Evolutionary conservation across 1,284 basidiomycete genomes (phyloP).

Genomic region (Jaminaea rosea): DNA sequence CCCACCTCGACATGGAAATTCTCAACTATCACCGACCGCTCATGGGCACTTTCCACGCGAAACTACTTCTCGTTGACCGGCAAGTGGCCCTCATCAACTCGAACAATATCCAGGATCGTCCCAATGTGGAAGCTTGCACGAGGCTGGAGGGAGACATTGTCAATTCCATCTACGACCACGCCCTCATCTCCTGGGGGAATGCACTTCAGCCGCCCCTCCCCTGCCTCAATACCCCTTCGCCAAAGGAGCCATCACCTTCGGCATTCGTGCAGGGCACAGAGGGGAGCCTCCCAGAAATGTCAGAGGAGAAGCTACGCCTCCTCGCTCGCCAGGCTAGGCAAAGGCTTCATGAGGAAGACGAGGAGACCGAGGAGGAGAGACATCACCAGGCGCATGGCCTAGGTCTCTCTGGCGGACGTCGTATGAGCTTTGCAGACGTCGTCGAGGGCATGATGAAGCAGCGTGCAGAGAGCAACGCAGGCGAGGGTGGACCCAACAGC

Average conservation of each 20-base stretch:
- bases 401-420: background rate
- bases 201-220: conserved; percentile 58
- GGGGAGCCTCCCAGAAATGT: conserved; percentile 10
- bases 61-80: conserved; percentile 66
- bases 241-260: conserved; percentile 17
- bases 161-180: conserved; percentile 64
- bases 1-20: conserved; percentile 38
- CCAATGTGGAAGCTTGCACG: conserved; percentile 47
- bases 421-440: conserved; percentile 31
- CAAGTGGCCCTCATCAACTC: conserved; percentile 63
- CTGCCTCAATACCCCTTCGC: conserved; percentile 48
- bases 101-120: conserved; percentile 62
- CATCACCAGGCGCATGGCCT: conserved; percentile 4
- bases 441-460: conserved; percentile 16
- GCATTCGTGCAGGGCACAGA: conserved; percentile 25
- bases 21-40: conserved; percentile 45
- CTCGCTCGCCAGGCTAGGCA: conserved; percentile 20
- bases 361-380: conserved; percentile 30
- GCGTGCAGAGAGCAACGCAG: background rate
- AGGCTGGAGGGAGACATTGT: conserved; percentile 59
- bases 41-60: conserved; percentile 66
- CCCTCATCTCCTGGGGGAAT: conserved; percentile 61
- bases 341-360: conserved; percentile 30
- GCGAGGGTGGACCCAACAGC: background rate
- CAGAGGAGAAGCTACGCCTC: conserved; percentile 21